Conservation (phyloP, 305 asterid species). For the Fraxinus ornus region DNA sequence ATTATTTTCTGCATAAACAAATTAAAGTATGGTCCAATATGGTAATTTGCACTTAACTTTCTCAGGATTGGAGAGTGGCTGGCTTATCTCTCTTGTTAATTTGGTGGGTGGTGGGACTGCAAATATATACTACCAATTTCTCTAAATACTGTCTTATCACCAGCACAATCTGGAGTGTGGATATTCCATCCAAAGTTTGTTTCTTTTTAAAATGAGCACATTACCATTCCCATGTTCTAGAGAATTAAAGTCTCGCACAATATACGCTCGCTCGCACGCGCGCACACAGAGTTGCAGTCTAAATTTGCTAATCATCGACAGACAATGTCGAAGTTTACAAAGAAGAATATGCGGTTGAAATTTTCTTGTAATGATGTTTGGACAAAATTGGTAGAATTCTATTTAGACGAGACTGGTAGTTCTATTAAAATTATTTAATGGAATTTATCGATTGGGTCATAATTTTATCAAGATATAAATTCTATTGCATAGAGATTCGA, state of each 20-base stretch:
- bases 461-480: neutral
- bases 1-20: neutral
- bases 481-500: neutral
- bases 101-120: neutral
- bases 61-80: neutral
- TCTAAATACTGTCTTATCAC: neutral
- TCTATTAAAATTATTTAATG: neutral
- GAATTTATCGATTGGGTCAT: neutral
- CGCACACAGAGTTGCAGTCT: no score
- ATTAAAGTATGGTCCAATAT: neutral
- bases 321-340: neutral
- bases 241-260: neutral
- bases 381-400: no score
- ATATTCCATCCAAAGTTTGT: neutral
- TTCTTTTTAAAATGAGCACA: neutral
- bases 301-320: no score
- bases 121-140: neutral
- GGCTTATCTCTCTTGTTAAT: neutral
- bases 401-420: neutral
- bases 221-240: neutral
- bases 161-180: neutral
- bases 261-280: no score
- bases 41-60: neutral
- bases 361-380: neutral
- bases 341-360: neutral